Percentiles rank a stretch among this genome's conserved stretches.
These are phyloP conservation scores for Boeremia lycopersici DNA, from an alignment of 2,329 filamentous ascomycete species.

Conservation along the genomic window DNA sequence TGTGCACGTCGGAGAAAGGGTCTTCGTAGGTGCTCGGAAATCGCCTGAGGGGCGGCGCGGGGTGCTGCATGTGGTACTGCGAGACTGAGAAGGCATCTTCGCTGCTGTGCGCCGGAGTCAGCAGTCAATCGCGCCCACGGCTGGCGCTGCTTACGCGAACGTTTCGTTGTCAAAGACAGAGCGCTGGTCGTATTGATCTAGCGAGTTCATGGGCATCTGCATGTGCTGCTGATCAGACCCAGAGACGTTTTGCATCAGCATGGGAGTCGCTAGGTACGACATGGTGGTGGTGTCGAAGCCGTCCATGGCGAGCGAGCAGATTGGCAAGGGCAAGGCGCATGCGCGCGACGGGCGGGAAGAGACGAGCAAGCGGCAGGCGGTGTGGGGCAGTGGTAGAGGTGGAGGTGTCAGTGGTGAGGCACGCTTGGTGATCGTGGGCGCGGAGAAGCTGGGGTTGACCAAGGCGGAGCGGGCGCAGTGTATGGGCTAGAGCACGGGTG, in stretches of 20 bases:
- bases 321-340: constrained; percentile 33
- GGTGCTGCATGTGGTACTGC: constrained; percentile 49
- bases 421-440: constrained; percentile 17
- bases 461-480: constrained; percentile 1
- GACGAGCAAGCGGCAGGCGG: constrained; percentile 6
- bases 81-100: constrained; percentile 55
- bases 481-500: constrained; percentile 8
- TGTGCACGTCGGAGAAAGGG: constrained; percentile 58
- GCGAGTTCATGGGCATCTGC: constrained; percentile 52
- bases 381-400: constrained; percentile 19
- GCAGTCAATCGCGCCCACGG: constrained; percentile 20
- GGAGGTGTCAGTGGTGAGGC: constrained; percentile 11
- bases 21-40: constrained; percentile 58
- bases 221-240: constrained; percentile 48
- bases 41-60: constrained; percentile 54
- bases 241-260: constrained; percentile 61
- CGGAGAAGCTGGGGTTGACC: constrained; percentile 17
- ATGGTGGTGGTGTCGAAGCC: constrained; percentile 66
- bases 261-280: constrained; percentile 65
- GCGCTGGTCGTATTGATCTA: constrained; percentile 64
- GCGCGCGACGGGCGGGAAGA: constrained; percentile 28
- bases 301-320: constrained; percentile 50
- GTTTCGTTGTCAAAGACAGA: constrained; percentile 66
- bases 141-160: constrained; percentile 56
- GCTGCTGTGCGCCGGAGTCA: constrained; percentile 49